These are phyloP conservation scores for Cystoderma amianthinum DNA, from an alignment of 768 basidiomycete genomes.

Conservation along the genomic window DNA sequence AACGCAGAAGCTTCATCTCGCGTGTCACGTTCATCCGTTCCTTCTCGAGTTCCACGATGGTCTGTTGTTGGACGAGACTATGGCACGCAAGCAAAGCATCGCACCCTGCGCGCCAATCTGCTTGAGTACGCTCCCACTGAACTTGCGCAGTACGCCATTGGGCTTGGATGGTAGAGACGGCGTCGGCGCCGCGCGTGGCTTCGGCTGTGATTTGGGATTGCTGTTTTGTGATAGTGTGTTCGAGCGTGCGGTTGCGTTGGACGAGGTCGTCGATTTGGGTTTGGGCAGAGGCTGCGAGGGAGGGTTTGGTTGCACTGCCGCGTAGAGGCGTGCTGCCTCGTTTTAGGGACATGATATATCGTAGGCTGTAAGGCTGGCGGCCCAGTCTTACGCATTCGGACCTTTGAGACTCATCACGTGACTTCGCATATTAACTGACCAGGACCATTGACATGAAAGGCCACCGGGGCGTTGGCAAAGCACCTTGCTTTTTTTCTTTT, in stretches of 20 bases:
- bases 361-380: no score
- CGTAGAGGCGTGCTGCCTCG: conserved; percentile 11
- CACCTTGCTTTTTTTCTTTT: no score
- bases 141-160: conserved; percentile 13
- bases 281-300: conserved; percentile 55
- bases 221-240: conserved; percentile 52
- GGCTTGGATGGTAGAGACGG: conserved; percentile 34
- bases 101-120: conserved; percentile 55
- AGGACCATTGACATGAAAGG: no score
- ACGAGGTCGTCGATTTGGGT: conserved; percentile 71
- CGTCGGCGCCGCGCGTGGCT: conserved; percentile 30
- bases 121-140: conserved; percentile 43
- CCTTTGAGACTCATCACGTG: no score
- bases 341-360: conserved; percentile 9
- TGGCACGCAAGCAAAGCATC: conserved; percentile 58
- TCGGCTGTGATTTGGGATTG: conserved; percentile 39
- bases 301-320: conserved; percentile 21
- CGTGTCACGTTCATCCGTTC: conserved; percentile 44
- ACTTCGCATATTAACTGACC: no score
- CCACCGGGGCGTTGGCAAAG: no score
- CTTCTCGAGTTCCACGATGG: conserved; percentile 45
- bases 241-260: conserved; percentile 57
- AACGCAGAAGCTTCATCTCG: conserved; percentile 45
- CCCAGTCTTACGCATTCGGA: no score
- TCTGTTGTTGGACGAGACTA: conserved; percentile 56